Base-by-base conservation (phyloP, 306 rosid genomes). In the Purshia tridentata region DNA sequence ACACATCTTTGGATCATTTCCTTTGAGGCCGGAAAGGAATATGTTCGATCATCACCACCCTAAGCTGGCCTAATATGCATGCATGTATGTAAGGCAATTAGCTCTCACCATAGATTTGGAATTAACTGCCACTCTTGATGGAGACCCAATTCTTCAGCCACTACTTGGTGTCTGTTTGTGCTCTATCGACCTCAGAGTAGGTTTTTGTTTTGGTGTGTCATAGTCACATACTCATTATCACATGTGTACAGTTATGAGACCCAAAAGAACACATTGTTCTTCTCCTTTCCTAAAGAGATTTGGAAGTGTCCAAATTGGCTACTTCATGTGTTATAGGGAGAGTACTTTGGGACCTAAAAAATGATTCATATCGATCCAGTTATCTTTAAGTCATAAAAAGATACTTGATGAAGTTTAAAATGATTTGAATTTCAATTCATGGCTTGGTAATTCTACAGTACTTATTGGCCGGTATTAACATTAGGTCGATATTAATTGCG, bases 101-200 rank as follows among this genome's bases (percentile, higher is more conserved):
- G 6, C 47, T 9, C 64, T 4, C 13, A 47, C 65, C 57, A 18
- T 15, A 8, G 47, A 60, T 72, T 22, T 46, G 40, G 48, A 47
- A 46, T n/a, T n/a, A n/a, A 67, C 57, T 9, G 18, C 72, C 74
- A 2, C 8, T 13, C 6, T 67, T n/a, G 79, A 72, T 14, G n/a
- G 69, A 16, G 79, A 73, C 79, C 23, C 14, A 48, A 73, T 61
- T 73, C 70, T 41, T 42, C 63, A 16, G 14, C 73, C 85, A 81
- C 82, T 77, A 68, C 14, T 48, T 14, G n/a, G 50, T 68, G 69
- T 76, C 70, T 50, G n/a, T n/a, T n/a, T n/a, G n/a, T n/a, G n/a
- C n/a, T n/a, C n/a, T n/a, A n/a, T n/a, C n/a, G n/a, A n/a, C n/a
- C n/a, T n/a, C n/a, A n/a, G 7, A 55, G 53, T 42, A 14, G 10